Evolutionary conservation across 1,284 basidiomycete species (phyloP).

Genomic region (Blastosporella zonata): DNA sequence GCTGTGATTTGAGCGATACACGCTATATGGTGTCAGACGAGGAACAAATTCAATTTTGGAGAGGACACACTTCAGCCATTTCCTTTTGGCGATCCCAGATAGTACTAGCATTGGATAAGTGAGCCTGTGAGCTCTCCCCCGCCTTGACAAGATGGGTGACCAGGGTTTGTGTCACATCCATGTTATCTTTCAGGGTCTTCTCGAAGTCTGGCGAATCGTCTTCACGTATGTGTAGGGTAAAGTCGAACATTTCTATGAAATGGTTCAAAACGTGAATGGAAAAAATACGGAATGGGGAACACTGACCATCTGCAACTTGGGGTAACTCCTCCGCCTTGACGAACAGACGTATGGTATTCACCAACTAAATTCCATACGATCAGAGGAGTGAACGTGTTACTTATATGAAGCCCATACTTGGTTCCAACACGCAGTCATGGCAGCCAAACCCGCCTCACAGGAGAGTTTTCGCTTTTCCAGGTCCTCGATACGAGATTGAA

Average conservation of each 20-base stretch:
- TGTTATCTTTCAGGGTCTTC: conserved; percentile 49
- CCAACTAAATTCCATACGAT: conserved; percentile 42
- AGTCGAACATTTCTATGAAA: conserved; percentile 46
- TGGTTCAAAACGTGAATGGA: conserved; percentile 3
- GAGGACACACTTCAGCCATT: conserved; percentile 57
- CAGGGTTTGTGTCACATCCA: conserved; percentile 57
- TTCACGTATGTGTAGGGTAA: conserved; percentile 50
- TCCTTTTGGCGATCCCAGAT: conserved; percentile 49
- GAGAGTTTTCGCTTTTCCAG: conserved; percentile 72
- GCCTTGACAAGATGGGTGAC: conserved; percentile 58
- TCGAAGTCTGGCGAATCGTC: conserved; percentile 45
- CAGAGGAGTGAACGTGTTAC: conserved; percentile 4
- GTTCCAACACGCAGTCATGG: conserved; percentile 86
- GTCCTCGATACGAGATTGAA: conserved; percentile 64
- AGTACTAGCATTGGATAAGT: conserved; percentile 28
- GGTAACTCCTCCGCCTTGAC: conserved; percentile 54
- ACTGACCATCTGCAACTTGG: conserved; percentile 35
- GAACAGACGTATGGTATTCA: conserved; percentile 65
- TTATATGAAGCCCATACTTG: conserved; percentile 54
- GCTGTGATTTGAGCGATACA: conserved; percentile 55
- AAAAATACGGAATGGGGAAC: conserved; percentile 38
- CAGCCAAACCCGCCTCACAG: conserved; percentile 77
- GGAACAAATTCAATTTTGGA: conserved; percentile 4
- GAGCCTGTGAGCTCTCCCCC: conserved; percentile 30
- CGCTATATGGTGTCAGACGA: conserved; percentile 39